These are phyloP conservation scores for Ophiostoma novo-ulmi DNA, from an alignment of 2,329 filamentous ascomycete species.

Conservation along the genomic window DNA sequence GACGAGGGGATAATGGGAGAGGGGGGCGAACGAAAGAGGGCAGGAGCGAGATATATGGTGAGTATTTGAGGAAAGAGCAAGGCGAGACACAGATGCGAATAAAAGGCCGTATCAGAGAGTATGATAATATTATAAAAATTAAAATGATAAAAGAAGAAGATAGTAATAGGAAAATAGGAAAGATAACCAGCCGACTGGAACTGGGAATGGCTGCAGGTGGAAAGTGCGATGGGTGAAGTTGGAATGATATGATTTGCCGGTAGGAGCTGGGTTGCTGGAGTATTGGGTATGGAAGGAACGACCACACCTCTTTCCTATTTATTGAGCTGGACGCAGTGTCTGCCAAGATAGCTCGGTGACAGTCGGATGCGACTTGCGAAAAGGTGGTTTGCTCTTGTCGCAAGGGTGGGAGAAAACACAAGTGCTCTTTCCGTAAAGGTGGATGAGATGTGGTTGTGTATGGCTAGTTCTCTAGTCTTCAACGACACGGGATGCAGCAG, in stretches of 20 bases:
- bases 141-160: not conserved
- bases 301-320: constrained; percentile 19
- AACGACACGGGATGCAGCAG: constrained; percentile 6
- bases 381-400: constrained; percentile 11
- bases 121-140: not conserved
- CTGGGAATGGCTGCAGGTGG: constrained; percentile 11
- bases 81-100: not conserved
- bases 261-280: not conserved
- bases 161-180: not conserved
- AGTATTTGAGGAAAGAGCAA: not conserved
- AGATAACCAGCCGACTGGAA: constrained; percentile 21
- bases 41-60: constrained; percentile 19
- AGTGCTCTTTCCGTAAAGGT: not conserved
- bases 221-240: constrained; percentile 18
- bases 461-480: not conserved
- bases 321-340: not conserved
- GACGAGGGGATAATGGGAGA: not conserved
- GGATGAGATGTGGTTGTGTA: not conserved
- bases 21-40: not conserved
- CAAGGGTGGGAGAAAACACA: not conserved
- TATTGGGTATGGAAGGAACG: constrained; percentile 15
- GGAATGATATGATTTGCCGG: constrained; percentile 16
- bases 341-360: constrained; percentile 21
- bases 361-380: constrained; percentile 12
- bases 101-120: not conserved